Evolutionary conservation across 805 yeast genomes (phyloP), one percentile per base, ranked within the genome.

Genomic region (Debaryomyces hansenii): DNA sequence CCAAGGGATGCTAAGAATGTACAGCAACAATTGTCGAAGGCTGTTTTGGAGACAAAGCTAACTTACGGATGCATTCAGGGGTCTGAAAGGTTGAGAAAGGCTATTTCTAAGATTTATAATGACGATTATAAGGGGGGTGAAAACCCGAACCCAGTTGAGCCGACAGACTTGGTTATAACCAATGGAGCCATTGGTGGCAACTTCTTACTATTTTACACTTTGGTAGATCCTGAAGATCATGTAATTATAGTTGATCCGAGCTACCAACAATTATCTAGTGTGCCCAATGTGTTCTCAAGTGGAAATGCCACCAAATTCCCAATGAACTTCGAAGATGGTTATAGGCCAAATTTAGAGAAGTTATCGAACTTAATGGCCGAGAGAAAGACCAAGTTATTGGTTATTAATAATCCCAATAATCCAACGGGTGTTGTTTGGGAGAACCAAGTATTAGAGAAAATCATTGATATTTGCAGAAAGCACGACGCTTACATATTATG

Each of bases 161-260:
- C 50, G 1, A 75, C 73, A 2, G 58, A 79, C 45, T 70, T 79
- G 20, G 66, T 79, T 16, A 57, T 78, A 24, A 75, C 82, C 20
- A 77, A 77, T 53, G 84, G 84, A 20, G 82, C 81, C 3, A 80
- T 80, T 58, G 83, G 78, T 6, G 83, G 78, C 28, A 79, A 79
- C 51, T 79, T 77, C 53, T 60, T 78, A 21, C 50, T 69, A 1
- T 67, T 74, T 47, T 78, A 77, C 49, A 58, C 78, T 0, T 48
- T 79, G 4, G 70, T 72, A 5, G 70, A 72, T 31, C 63, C 68
- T 4, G 74, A 67, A 4, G 83, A 77, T 49, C 80, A 74, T 47
- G 75, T 75, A 4, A 65, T 78, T 37, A 77, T 73, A 15, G 70
- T 75, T 5, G 70, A 69, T 44, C 84, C 84, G 11, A 67, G 73